These are phyloP conservation scores for Penicillium frequentans DNA, from an alignment of 2,329 filamentous ascomycete genomes.

Conservation along the genomic window DNA sequence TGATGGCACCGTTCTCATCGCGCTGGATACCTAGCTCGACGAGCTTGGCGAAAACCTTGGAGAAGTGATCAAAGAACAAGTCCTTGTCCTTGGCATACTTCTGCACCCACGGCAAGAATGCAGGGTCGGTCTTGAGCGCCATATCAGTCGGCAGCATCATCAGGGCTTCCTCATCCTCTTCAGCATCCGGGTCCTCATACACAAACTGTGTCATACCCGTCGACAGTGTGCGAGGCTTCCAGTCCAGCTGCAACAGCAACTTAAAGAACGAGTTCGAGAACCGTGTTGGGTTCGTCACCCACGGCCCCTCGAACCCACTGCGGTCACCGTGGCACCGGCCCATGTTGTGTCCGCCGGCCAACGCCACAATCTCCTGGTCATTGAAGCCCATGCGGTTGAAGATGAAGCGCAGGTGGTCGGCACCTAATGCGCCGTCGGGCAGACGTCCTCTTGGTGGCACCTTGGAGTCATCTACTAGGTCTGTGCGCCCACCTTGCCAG, in stretches of 20 bases:
- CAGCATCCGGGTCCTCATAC: slow-evolving; percentile 57
- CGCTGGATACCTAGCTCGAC: slow-evolving; percentile 61
- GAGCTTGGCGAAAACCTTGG: slow-evolving; percentile 59
- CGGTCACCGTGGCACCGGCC: slow-evolving; percentile 58
- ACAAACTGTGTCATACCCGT: slow-evolving; percentile 60
- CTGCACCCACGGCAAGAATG: slow-evolving; percentile 58
- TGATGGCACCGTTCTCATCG: slow-evolving; percentile 53
- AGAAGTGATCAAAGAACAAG: slow-evolving; percentile 61
- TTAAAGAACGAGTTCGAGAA: slow-evolving; percentile 61
- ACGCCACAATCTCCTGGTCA: slow-evolving; percentile 60
- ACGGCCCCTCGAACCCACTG: slow-evolving; percentile 59
- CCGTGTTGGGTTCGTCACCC: slow-evolving; percentile 60
- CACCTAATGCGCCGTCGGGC: slow-evolving; percentile 55
- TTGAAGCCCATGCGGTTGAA: slow-evolving; percentile 63
- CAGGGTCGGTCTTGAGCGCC: slow-evolving; percentile 54
- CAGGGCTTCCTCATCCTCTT: slow-evolving; percentile 52
- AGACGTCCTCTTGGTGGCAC: slow-evolving; percentile 59
- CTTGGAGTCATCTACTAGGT: slow-evolving; percentile 62
- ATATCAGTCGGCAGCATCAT: slow-evolving; percentile 70
- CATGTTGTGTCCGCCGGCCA: slow-evolving; percentile 58
- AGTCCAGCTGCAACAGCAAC: slow-evolving; percentile 53
- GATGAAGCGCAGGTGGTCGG: slow-evolving; percentile 56
- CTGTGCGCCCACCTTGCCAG: slow-evolving; percentile 61
- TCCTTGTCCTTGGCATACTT: slow-evolving; percentile 62
- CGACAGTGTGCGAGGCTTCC: slow-evolving; percentile 54